Conservation (phyloP, 306 rosid genomes). For the Cyamopsis tetragonoloba region DNA sequence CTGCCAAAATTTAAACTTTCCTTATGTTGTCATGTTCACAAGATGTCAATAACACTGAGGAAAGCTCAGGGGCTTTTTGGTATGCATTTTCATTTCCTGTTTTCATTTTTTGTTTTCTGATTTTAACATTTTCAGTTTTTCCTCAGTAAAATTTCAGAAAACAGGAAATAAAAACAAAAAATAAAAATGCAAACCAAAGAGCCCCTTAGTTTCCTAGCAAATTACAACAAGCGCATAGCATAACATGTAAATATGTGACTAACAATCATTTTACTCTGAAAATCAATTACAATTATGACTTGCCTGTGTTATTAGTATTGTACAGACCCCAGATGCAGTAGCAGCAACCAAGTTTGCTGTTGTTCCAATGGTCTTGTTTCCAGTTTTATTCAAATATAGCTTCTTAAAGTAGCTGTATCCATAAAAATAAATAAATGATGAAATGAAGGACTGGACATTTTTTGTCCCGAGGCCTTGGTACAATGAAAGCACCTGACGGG, state of each 20-base stretch:
- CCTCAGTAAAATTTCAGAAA: too few relatives aligned
- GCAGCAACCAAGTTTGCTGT: slow-evolving; percentile 80
- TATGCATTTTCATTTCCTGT: too few relatives aligned
- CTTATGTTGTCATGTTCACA: not conserved
- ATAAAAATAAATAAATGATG: slow-evolving; percentile 82
- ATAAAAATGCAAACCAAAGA: too few relatives aligned
- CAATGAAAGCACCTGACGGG: slow-evolving; percentile 66
- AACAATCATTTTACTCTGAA: not conserved
- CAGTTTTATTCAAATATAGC: slow-evolving; percentile 68
- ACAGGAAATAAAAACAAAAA: too few relatives aligned
- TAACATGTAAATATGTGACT: not conserved
- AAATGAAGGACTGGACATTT: slow-evolving; percentile 77
- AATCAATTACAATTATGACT: slow-evolving; percentile 18
- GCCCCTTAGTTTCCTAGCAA: not conserved
- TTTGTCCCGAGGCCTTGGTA: slow-evolving; percentile 95
- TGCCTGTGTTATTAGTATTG: slow-evolving; percentile 72
- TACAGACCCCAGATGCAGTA: slow-evolving; percentile 79
- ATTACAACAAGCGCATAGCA: not conserved
- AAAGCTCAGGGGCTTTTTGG: too few relatives aligned
- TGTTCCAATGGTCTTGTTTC: slow-evolving; percentile 70
- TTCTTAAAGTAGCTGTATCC: slow-evolving; percentile 87
- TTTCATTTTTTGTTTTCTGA: too few relatives aligned
- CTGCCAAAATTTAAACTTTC: slow-evolving; percentile 5
- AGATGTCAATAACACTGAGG: not conserved
- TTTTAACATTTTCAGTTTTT: too few relatives aligned